Evolutionary conservation across 2,329 filamentous ascomycete species (phyloP).

Genomic region (Fusarium nematophilum): DNA sequence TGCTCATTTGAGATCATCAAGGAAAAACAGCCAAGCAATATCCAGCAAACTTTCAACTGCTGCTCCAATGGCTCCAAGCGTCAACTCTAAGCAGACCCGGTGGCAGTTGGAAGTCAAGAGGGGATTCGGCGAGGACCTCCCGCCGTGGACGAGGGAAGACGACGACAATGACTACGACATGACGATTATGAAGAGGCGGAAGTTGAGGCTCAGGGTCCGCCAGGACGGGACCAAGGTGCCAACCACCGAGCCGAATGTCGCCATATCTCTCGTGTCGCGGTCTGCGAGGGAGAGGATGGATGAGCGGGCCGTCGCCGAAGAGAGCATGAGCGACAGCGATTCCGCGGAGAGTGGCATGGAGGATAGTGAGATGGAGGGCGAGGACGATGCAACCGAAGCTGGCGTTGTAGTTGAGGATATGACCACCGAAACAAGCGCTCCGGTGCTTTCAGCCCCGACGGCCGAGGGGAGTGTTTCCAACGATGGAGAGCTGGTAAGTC

Average conservation of each 20-base stretch:
- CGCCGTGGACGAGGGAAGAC: constrained; percentile 46
- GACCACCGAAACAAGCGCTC: constrained; percentile 4
- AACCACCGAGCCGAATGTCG: constrained; percentile 18
- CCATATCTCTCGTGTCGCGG: constrained; percentile 5
- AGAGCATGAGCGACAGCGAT: constrained; percentile 14
- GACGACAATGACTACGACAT: constrained; percentile 38
- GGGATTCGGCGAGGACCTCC: constrained; percentile 28
- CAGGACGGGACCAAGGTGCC: constrained; percentile 14
- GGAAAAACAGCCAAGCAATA: neutral
- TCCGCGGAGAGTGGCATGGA: constrained; percentile 10
- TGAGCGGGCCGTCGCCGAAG: constrained; percentile 6
- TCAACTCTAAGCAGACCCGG: constrained; percentile 24
- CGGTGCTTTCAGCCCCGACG: constrained; percentile 22
- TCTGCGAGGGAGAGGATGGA: neutral
- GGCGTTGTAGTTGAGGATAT: neutral
- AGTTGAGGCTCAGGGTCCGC: constrained; percentile 9
- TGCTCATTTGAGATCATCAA: constrained; percentile 2
- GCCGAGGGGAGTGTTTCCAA: constrained; percentile 21
- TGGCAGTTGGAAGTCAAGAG: constrained; percentile 36
- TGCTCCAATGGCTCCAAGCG: constrained; percentile 24
- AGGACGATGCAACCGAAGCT: constrained; percentile 4
- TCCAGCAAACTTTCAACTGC: neutral
- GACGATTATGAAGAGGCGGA: constrained; percentile 29
- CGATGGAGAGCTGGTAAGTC: constrained; percentile 34
- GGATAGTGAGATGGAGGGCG: neutral